Percentiles rank a stretch among this genome's conserved stretches.
These are phyloP conservation scores for Chlorella sp. DNA, from an alignment of 139 green algal genomes.

Conservation along the genomic window DNA sequence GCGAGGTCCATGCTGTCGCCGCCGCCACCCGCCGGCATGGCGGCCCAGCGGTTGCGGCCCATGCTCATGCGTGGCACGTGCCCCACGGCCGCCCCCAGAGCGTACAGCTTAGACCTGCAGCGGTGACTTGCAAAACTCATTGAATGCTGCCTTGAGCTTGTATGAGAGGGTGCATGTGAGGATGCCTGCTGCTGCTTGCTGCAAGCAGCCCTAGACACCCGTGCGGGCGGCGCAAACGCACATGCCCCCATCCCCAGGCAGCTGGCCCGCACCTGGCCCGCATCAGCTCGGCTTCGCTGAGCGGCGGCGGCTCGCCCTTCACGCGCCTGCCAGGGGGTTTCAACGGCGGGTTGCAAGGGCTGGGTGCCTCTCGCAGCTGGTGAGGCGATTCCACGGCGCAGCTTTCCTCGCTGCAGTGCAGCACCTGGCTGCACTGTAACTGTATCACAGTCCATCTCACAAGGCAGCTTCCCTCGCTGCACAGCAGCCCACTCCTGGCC, in stretches of 20 bases:
- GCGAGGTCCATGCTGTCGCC: not conserved
- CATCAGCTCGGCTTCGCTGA: slow-evolving; percentile 42
- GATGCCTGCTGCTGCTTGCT: not conserved
- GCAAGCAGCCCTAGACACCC: not conserved
- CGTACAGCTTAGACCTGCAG: slow-evolving; percentile 1
- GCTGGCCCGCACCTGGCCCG: not conserved
- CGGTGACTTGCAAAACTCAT: too few relatives aligned
- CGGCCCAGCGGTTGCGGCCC: slow-evolving; percentile 27
- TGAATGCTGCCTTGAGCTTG: not conserved
- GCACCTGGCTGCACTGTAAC: too few relatives aligned
- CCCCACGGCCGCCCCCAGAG: slow-evolving; percentile 38
- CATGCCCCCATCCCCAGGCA: too few relatives aligned
- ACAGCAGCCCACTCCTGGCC: too few relatives aligned
- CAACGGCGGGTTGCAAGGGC: too few relatives aligned
- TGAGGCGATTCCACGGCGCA: too few relatives aligned
- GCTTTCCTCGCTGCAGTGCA: too few relatives aligned
- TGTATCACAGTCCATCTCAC: too few relatives aligned
- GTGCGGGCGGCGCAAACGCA: too few relatives aligned
- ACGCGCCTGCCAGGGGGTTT: not conserved
- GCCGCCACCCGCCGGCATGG: not conserved
- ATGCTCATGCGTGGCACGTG: slow-evolving; percentile 47
- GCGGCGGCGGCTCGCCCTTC: slow-evolving; percentile 37
- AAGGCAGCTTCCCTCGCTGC: too few relatives aligned
- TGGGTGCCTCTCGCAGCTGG: too few relatives aligned
- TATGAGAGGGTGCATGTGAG: not conserved